Evolutionary conservation across 306 rosid genomes (phyloP), one percentile per base, ranked within the genome.

Genomic region (Rosa lucieae): DNA sequence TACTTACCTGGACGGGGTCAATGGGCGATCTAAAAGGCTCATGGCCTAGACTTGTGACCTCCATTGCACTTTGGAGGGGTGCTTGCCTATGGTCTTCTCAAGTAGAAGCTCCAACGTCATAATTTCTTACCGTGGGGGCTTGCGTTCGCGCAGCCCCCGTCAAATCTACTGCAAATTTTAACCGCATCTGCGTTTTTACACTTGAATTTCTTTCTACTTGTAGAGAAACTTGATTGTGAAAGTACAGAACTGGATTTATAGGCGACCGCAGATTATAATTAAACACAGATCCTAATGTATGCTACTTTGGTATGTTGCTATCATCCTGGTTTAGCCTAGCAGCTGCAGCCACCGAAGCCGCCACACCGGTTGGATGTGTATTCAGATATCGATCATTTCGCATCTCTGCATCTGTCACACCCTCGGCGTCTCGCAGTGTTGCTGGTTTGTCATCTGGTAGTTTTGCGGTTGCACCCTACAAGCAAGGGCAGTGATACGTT

Each of bases 341-440:
- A 0, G 92, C 94, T 0, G 93, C 89, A 0, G 94, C 92, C 10
- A 92, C 85, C 0, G 93, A 86, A 10, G 91, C 94, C 0, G 97
- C 80, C 40, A 93, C 90, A 0, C 96, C 97, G 0, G 82, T 85
- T 0, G 92, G 92, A 59, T 93, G 89, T 8, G 92, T 91, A 1
- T 86, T 85, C n/a, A 87, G 89, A 76, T 40, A n/a, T 0, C 86
- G 89, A 86, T 89, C 89, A 43, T 91, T 90, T 65, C 90, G 73
- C 97, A 89, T 88, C 76, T 91, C 97, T 3, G 97, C 98, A 42
- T 84, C 85, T 0, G 85, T 77, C 77, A 88, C 90, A 10, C 93
- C 92, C 76, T 88, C 88, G 0, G 96, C 89, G 11, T 93, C 96
- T 52, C 84, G 39, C 11, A 88, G 52, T 0, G 94, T 91, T 1